phyloP scores from a whole-genome alignment of 1,284 basidiomycete genomes.

The Ustilago curta region DNA sequence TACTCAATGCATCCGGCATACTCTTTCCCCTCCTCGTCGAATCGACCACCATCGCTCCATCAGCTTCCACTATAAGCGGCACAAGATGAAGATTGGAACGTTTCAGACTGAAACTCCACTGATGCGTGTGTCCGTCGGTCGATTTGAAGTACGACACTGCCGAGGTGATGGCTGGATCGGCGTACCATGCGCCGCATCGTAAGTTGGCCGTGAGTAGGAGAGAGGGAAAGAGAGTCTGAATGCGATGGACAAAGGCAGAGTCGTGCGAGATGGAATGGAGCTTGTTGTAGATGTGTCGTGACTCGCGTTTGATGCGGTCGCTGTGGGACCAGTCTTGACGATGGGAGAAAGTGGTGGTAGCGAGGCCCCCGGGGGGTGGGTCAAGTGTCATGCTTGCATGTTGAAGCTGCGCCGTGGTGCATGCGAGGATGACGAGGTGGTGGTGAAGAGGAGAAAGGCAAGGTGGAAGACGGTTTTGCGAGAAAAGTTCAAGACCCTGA shows the following conservation, averaged over 20 bases:
- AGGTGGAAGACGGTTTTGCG: too few species aligned
- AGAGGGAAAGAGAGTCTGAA: constrained; percentile 15
- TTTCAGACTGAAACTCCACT: constrained; percentile 65
- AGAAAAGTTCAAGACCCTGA: constrained; percentile 32
- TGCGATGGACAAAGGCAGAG: constrained; percentile 27
- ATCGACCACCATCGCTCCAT: constrained; percentile 88
- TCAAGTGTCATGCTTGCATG: constrained; percentile 32
- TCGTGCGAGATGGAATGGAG: constrained; percentile 37
- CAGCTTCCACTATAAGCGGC: constrained; percentile 74
- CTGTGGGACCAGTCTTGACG: constrained; percentile 36
- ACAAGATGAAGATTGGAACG: constrained; percentile 87
- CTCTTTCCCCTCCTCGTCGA: constrained; percentile 93
- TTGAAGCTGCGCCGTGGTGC: background rate
- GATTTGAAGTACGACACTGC: constrained; percentile 91
- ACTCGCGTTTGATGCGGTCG: constrained; percentile 42
- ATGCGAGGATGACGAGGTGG: background rate
- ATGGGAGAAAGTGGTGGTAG: background rate
- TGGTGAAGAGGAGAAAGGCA: background rate
- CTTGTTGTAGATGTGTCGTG: constrained; percentile 50
- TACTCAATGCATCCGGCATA: constrained; percentile 92
- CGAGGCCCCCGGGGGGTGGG: background rate
- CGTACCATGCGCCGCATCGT: constrained; percentile 94
- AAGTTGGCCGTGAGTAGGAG: constrained; percentile 78
- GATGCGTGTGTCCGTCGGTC: constrained; percentile 88
- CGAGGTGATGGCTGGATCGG: constrained; percentile 74